phyloP scores from a whole-genome alignment of 345 rosid species.

The Iberis pinnata region DNA sequence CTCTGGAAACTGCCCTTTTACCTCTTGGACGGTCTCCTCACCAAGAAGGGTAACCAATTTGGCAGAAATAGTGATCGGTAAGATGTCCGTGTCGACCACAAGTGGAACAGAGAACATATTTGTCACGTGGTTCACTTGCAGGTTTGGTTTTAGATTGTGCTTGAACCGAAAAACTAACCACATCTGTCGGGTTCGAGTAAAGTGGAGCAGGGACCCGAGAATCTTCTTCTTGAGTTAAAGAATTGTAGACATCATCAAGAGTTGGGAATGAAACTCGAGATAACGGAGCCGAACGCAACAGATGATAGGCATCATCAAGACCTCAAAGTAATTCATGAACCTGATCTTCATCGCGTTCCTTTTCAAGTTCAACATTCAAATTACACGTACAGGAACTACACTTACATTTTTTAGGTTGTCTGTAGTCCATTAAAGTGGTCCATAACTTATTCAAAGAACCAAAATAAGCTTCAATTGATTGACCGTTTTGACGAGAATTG shows the following conservation, averaged over 20 bases:
- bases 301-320: not conserved
- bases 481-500: too few relatives aligned
- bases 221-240: not conserved
- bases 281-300: not conserved
- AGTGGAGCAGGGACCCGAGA: too few relatives aligned
- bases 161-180: not conserved
- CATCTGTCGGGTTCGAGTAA: not conserved
- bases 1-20: too few relatives aligned
- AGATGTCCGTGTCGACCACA: too few relatives aligned
- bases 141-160: too few relatives aligned
- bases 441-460: too few relatives aligned
- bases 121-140: too few relatives aligned
- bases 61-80: too few relatives aligned
- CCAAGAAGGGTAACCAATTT: too few relatives aligned
- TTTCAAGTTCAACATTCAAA: not conserved
- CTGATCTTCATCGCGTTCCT: not conserved
- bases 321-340: not conserved
- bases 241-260: not conserved
- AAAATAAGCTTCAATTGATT: too few relatives aligned
- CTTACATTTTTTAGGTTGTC: not conserved
- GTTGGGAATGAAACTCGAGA: not conserved
- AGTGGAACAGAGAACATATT: not conserved
- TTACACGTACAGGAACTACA: not conserved
- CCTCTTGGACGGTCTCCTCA: too few relatives aligned
- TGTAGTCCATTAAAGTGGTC: too few relatives aligned